These are phyloP conservation scores for Argentina anserina DNA, from an alignment of 306 rosid species.

Conservation along the genomic window DNA sequence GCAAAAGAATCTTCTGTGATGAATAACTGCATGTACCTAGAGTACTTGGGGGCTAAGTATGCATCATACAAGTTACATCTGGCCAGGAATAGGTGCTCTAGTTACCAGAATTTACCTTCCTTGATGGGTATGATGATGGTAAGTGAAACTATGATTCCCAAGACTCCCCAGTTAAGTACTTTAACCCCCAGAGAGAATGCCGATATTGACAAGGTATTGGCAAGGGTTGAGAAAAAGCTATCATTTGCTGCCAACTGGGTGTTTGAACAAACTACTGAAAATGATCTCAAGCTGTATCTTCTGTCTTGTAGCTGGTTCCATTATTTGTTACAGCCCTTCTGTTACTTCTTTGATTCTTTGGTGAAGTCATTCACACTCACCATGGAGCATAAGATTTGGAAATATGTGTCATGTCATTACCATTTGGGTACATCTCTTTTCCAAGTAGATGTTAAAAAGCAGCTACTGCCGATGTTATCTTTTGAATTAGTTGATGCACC, in stretches of 20 bases:
- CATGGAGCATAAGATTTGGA: constrained; percentile 70
- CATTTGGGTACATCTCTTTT: constrained; percentile 20
- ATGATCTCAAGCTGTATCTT: constrained; percentile 62
- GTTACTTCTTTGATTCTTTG: constrained; percentile 42
- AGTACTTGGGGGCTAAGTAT: constrained; percentile 56
- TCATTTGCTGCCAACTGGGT: constrained; percentile 81
- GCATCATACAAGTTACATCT: constrained; percentile 46
- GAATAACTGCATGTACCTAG: constrained; percentile 74
- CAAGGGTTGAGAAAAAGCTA: constrained; percentile 43
- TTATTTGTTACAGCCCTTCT: constrained; percentile 52
- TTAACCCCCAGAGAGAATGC: constrained; percentile 19
- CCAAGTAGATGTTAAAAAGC: constrained; percentile 34
- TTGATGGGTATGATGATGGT: constrained; percentile 41
- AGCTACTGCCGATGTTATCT: constrained; percentile 54
- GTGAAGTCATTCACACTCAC: constrained; percentile 35
- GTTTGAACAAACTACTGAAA: constrained; percentile 67
- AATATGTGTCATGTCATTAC: constrained; percentile 34
- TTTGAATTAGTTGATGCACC: constrained; percentile 46
- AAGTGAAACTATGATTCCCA: constrained; percentile 44
- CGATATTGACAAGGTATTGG: constrained; percentile 34
- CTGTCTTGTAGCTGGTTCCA: constrained; percentile 60
- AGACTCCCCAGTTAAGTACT: constrained; percentile 26
- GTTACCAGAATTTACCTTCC: constrained; percentile 16
- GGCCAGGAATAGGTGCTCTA: constrained; percentile 27
- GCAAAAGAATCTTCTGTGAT: constrained; percentile 56